Conservation (phyloP, 1,139 yeast genomes). For the Saccharomyces hybrid region DNA sequence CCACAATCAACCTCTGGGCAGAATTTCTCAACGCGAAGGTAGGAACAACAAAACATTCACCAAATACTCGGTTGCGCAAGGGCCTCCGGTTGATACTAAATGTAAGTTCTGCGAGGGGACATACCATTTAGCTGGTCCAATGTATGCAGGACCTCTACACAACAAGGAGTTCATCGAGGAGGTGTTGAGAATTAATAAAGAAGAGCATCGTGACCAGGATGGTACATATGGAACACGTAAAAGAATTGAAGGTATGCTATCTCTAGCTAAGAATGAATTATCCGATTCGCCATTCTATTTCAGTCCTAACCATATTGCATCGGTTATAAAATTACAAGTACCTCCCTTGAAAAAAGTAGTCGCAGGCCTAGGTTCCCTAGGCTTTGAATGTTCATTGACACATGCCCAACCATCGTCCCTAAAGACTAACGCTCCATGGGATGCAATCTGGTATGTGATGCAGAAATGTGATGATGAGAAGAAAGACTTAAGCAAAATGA, state of each 20-base stretch:
- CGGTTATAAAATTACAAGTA: constrained; percentile 71
- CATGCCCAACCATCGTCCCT: constrained; percentile 83
- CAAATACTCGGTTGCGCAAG: constrained; percentile 51
- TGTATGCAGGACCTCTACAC: constrained; percentile 86
- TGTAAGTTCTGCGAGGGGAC: constrained; percentile 67
- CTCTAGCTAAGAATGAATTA: constrained; percentile 69
- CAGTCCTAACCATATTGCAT: constrained; percentile 67
- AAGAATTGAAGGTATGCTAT: constrained; percentile 86
- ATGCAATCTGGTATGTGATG: constrained; percentile 61
- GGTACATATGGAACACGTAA: constrained; percentile 66
- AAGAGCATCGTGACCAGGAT: constrained; percentile 37
- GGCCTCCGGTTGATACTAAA: constrained; percentile 45
- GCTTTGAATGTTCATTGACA: constrained; percentile 72
- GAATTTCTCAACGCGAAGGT: constrained; percentile 36
- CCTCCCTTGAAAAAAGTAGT: constrained; percentile 67
- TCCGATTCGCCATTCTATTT: constrained; percentile 64
- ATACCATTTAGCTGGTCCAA: constrained; percentile 86
- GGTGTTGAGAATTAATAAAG: constrained; percentile 48
- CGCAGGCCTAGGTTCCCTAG: constrained; percentile 81
- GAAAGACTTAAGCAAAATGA: constrained; percentile 38
- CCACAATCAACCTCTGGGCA: constrained; percentile 67
- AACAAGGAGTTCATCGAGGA: constrained; percentile 55
- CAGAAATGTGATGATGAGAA: constrained; percentile 50
- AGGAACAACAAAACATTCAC: constrained; percentile 31
- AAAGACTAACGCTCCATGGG: constrained; percentile 88